These are phyloP conservation scores for Russula earlei DNA, from an alignment of 768 basidiomycete species.

Conservation along the genomic window DNA sequence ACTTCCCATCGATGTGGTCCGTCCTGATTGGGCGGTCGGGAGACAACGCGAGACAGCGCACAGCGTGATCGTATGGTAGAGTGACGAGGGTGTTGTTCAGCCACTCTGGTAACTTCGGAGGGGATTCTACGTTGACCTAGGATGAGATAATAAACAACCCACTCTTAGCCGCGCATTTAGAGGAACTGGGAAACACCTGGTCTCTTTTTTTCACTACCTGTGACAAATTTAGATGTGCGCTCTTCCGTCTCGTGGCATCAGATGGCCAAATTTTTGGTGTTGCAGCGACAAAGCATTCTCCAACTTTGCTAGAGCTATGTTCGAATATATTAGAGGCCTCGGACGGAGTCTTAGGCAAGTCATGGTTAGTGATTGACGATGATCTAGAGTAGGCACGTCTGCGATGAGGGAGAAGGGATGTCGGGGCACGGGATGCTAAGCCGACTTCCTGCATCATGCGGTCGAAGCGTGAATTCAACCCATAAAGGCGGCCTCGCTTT, in stretches of 20 bases:
- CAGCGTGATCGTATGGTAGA: slow-evolving; percentile 38
- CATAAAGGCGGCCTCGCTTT: slow-evolving; percentile 43
- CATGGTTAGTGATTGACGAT: slow-evolving; percentile 36
- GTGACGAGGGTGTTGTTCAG: slow-evolving; percentile 42
- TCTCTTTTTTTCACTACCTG: slow-evolving; percentile 36
- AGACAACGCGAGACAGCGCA: slow-evolving; percentile 31
- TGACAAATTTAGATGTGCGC: neutral
- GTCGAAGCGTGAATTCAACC: slow-evolving; percentile 54
- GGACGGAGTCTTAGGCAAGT: slow-evolving; percentile 32
- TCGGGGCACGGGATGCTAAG: slow-evolving; percentile 23
- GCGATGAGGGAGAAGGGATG: slow-evolving; percentile 19
- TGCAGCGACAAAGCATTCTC: slow-evolving; percentile 25
- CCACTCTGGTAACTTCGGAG: slow-evolving; percentile 43
- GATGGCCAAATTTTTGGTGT: neutral
- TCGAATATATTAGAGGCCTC: slow-evolving; percentile 21
- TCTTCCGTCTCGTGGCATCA: neutral
- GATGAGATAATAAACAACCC: neutral
- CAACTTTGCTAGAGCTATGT: slow-evolving; percentile 26
- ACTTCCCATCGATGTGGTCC: neutral
- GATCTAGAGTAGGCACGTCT: slow-evolving; percentile 32
- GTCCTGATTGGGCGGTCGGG: neutral
- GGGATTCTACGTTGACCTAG: slow-evolving; percentile 12
- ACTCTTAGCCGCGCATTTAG: neutral
- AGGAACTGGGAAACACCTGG: slow-evolving; percentile 1
- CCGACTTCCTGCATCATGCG: slow-evolving; percentile 57